Percentiles rank a stretch among this genome's conserved stretches.
These are phyloP conservation scores for Vachellia collinsii DNA, from an alignment of 306 rosid species.

Conservation along the genomic window DNA sequence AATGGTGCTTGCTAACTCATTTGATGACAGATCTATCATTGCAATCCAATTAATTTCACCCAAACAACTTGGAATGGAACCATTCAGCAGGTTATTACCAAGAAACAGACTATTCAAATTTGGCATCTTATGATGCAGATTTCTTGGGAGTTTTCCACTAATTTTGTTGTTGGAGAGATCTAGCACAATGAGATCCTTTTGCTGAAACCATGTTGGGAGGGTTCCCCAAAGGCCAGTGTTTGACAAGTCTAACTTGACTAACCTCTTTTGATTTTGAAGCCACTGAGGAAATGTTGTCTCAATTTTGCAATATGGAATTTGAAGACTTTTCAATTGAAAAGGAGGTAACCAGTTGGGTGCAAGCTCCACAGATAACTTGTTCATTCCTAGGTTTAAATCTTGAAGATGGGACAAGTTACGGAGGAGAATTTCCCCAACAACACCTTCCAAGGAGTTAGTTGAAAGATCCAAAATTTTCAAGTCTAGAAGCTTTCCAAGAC, in stretches of 20 bases:
- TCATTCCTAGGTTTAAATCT: background rate
- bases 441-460: background rate
- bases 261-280: background rate
- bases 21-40: background rate
- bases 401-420: background rate
- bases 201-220: background rate
- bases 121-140: background rate
- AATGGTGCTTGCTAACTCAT: background rate
- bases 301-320: background rate
- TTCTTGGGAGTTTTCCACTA: background rate
- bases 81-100: background rate
- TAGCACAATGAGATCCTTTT: background rate
- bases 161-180: background rate
- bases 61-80: background rate
- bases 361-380: background rate
- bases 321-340: background rate
- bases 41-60: accelerated
- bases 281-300: background rate
- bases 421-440: background rate
- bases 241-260: background rate
- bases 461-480: no score
- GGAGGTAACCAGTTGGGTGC: background rate
- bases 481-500: no score
- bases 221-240: background rate
- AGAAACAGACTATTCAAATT: background rate